A percentile compares a stretch with the other conserved stretches of the same genome.
These are phyloP conservation scores for Xylariaceae sp. DNA, from an alignment of 2,329 filamentous ascomycete genomes.

Conservation along the genomic window DNA sequence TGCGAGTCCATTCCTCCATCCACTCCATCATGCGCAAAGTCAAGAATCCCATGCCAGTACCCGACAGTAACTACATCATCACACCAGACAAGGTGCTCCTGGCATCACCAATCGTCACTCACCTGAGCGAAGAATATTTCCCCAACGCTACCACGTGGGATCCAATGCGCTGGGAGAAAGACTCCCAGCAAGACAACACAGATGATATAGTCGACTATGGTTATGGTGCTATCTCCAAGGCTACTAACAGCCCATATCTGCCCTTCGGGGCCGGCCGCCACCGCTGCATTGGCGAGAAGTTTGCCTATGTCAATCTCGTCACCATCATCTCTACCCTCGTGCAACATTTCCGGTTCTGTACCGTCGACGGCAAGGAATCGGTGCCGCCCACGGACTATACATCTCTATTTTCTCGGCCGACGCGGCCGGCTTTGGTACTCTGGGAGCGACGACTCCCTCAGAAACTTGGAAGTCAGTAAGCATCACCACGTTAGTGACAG, in stretches of 20 bases:
- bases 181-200: conserved; percentile 8
- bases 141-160: conserved; percentile 56
- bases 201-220: conserved; percentile 28
- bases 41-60: conserved; percentile 60
- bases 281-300: conserved; percentile 72
- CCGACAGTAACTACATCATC: conserved; percentile 52
- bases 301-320: conserved; percentile 66
- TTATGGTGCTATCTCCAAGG: conserved; percentile 30
- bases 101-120: conserved; percentile 41
- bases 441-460: conserved; percentile 24
- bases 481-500: too few species aligned
- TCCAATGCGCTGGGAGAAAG: conserved; percentile 58
- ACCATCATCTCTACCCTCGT: conserved; percentile 62
- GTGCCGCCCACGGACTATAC: conserved; percentile 65
- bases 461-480: too few species aligned
- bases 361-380: conserved; percentile 49
- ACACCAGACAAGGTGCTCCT: conserved; percentile 45
- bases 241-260: conserved; percentile 50
- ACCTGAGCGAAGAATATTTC: conserved; percentile 56
- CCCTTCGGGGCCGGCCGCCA: conserved; percentile 72
- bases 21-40: conserved; percentile 72
- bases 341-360: conserved; percentile 56
- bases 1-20: conserved; percentile 67
- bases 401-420: conserved; percentile 40
- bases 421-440: conserved; percentile 30